Evolutionary conservation across 139 green algal genomes (phyloP).

Genomic region (Closterium sp.): DNA sequence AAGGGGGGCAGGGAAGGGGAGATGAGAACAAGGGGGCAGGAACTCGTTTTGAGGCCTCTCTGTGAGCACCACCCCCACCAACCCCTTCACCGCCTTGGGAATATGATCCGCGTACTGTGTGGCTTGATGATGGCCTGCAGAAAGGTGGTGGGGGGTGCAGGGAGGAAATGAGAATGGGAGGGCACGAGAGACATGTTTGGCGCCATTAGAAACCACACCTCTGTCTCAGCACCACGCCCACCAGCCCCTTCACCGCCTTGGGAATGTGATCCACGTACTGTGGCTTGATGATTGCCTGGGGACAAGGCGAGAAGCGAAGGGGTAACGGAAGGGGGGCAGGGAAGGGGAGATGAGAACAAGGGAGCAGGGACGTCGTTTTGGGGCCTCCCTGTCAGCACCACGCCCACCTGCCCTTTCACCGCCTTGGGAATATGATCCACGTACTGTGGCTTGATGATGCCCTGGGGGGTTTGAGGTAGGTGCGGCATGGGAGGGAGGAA

Average conservation of each 20-base stretch:
- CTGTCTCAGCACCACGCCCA: slow-evolving; percentile 39
- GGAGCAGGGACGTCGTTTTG: too few relatives aligned
- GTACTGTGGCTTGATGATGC: too few relatives aligned
- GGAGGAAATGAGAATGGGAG: too few relatives aligned
- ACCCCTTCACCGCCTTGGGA: slow-evolving; percentile 90
- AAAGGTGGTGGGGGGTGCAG: background rate
- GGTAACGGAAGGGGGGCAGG: too few relatives aligned
- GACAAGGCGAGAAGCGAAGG: too few relatives aligned
- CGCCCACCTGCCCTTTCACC: slow-evolving; percentile 78
- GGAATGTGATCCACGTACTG: slow-evolving; percentile 98
- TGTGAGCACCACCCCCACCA: slow-evolving; percentile 64
- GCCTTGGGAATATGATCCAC: slow-evolving; percentile 97
- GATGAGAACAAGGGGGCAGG: too few relatives aligned
- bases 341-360: too few relatives aligned
- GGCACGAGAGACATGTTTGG: background rate
- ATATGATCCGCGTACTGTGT: slow-evolving; percentile 98
- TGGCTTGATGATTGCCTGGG: too few relatives aligned
- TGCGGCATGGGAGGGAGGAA: too few relatives aligned
- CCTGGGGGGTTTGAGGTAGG: too few relatives aligned
- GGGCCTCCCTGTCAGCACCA: slow-evolving; percentile 9
- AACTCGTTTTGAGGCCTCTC: too few relatives aligned
- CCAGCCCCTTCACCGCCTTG: slow-evolving; percentile 89
- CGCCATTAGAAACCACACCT: too few relatives aligned
- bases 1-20: background rate
- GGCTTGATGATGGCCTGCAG: slow-evolving; percentile 83